phyloP scores from a whole-genome alignment of 1,284 basidiomycete species.

The Sphagnurus paluster region DNA sequence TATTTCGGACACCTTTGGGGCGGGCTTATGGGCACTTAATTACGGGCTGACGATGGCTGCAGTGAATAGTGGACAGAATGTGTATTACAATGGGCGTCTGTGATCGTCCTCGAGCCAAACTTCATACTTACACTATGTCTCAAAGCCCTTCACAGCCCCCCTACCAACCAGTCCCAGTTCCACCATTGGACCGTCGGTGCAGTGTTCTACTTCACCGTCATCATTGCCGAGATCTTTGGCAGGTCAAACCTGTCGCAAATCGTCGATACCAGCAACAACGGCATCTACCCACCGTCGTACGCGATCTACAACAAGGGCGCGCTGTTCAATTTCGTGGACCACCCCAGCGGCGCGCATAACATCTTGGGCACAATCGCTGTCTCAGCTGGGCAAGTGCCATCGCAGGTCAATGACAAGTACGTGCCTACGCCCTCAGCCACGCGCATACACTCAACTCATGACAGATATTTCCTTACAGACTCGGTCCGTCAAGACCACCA shows the following conservation, averaged over 20 bases:
- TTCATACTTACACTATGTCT: neutral
- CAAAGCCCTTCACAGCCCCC: slow-evolving; percentile 55
- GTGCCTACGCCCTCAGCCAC: slow-evolving; percentile 14
- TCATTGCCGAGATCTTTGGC: slow-evolving; percentile 69
- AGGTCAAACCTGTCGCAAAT: slow-evolving; percentile 56
- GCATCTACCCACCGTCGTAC: slow-evolving; percentile 63
- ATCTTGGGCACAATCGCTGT: slow-evolving; percentile 48
- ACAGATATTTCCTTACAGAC: slow-evolving; percentile 47
- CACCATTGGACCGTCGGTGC: slow-evolving; percentile 62
- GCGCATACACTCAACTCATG: slow-evolving; percentile 10
- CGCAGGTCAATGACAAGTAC: slow-evolving; percentile 52
- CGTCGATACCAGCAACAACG: slow-evolving; percentile 56
- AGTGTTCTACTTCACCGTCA: slow-evolving; percentile 66
- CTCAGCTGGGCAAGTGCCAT: slow-evolving; percentile 24
- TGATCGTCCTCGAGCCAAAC: neutral
- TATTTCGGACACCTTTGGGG: slow-evolving; percentile 67
- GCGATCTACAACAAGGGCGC: slow-evolving; percentile 70
- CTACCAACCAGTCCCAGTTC: slow-evolving; percentile 56
- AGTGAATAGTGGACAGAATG: slow-evolving; percentile 61
- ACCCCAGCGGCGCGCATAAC: slow-evolving; percentile 51
- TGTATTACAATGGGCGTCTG: slow-evolving; percentile 58
- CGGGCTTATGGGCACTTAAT: slow-evolving; percentile 67
- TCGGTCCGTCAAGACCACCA: slow-evolving; percentile 65
- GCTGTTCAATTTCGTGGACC: slow-evolving; percentile 70
- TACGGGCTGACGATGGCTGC: slow-evolving; percentile 60